Percentiles rank a stretch among this genome's conserved stretches.
These are phyloP conservation scores for Chaetomium globosum DNA, from an alignment of 2,329 filamentous ascomycete genomes.

Conservation along the genomic window DNA sequence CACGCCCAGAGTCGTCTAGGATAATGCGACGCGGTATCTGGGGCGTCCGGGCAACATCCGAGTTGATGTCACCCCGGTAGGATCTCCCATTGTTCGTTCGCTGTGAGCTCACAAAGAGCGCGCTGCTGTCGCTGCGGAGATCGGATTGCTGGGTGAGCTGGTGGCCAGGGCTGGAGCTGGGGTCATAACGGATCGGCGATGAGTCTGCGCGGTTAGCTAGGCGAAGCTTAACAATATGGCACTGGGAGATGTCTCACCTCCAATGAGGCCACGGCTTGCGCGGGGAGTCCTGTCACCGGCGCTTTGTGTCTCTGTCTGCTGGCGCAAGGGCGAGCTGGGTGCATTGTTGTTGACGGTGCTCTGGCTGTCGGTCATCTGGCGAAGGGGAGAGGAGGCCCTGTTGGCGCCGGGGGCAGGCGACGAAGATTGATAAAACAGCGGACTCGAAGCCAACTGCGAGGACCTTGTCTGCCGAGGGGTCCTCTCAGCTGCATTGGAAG, in stretches of 20 bases:
- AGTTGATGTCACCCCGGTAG: slow-evolving; percentile 84
- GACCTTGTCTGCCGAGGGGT: slow-evolving; percentile 53
- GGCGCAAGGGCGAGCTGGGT: slow-evolving; percentile 59
- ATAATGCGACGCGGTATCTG: slow-evolving; percentile 58
- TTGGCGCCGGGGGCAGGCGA: slow-evolving; percentile 45
- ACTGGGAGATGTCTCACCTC: slow-evolving; percentile 56
- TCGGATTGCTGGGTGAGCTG: slow-evolving; percentile 64
- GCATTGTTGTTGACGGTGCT: slow-evolving; percentile 47
- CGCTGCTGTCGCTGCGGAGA: slow-evolving; percentile 80
- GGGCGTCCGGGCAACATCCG: slow-evolving; percentile 65
- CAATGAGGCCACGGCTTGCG: slow-evolving; percentile 61
- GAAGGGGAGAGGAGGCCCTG: slow-evolving; percentile 55
- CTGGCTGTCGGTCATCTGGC: slow-evolving; percentile 61
- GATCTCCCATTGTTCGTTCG: slow-evolving; percentile 58
- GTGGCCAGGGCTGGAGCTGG: slow-evolving; percentile 83
- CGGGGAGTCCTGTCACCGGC: slow-evolving; percentile 70
- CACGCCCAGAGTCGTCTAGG: slow-evolving; percentile 61
- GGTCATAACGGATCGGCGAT: slow-evolving; percentile 86
- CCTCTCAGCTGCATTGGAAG: slow-evolving; percentile 34
- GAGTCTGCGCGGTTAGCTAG: slow-evolving; percentile 63
- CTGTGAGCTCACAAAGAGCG: slow-evolving; percentile 75
- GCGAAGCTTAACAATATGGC: background rate
- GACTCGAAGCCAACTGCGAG: slow-evolving; percentile 70
- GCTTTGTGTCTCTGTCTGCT: slow-evolving; percentile 61
- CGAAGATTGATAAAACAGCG: slow-evolving; percentile 70